Base-by-base conservation (phyloP, 441 rosid species). In the Sinapis alba region DNA sequence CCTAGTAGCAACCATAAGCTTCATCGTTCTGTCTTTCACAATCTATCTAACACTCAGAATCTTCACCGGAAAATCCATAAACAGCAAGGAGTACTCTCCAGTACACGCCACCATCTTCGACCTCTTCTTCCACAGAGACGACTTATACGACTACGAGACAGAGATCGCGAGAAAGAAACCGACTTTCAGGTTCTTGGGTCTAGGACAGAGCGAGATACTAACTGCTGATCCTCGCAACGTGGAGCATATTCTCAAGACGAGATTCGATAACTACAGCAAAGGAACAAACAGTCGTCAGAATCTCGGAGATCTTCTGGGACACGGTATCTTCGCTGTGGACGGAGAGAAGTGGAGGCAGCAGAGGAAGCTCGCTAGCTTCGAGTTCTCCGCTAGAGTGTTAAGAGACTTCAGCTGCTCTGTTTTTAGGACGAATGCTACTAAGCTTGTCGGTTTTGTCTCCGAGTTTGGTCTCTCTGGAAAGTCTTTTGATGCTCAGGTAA, bases 291-390 rank as follows among this genome's bases (percentile, higher is more conserved):
- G 78, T 65, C 74, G 65, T 10, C 80, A 75, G 38, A 69, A 86
- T 0, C 0, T 70, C 1, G 53, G 21, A 0, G 91, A 91, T 45
- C 83, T 94, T 66, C 62, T 91, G 3, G 98, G 98, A 26, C 80
- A 85, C 27, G 97, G 98, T 36, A 90, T 94, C 3, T 94, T 90
- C n/a, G 76, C 75, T 6, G 93, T 80, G 27, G 93, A 94, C 62
- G 97, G 97, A 9, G 90, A 88, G 3, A 86, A 84, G 73, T 91
- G 97, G 98, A 81, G 74, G 74, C 90, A 94, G 34, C 96, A 91
- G 81, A 82, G 97, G 78, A 94, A 94, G 86, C 85, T 90, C 5
- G 88, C 95, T 0, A 94, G 97, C 76, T 83, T 77, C 13, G 97
- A 91, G 84, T 91, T 91, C 63, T 89, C 93, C 0, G 79, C 93